These are phyloP conservation scores for Teratosphaeria zuluensis DNA, from an alignment of 2,329 filamentous ascomycete species.

Conservation along the genomic window DNA sequence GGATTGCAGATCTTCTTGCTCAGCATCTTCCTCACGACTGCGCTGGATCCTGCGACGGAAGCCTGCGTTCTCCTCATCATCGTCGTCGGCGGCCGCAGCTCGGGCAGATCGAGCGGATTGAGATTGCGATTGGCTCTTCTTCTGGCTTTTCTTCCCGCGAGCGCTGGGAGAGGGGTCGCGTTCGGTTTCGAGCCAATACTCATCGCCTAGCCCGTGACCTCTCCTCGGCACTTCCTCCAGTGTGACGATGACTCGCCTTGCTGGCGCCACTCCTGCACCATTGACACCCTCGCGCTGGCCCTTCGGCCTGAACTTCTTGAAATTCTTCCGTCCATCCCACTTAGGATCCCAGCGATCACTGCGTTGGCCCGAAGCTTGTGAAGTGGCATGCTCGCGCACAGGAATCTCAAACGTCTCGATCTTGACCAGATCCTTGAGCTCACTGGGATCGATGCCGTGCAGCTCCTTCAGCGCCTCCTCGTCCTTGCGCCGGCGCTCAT, in stretches of 20 bases:
- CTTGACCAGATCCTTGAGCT: constrained; percentile 64
- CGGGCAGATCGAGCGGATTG: constrained; percentile 7
- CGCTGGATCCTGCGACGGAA: constrained; percentile 22
- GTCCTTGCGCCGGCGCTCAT: constrained; percentile 49
- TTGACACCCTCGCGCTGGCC: constrained; percentile 24
- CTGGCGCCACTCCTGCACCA: constrained; percentile 21
- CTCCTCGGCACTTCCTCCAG: constrained; percentile 63
- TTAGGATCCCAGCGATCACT: constrained; percentile 53
- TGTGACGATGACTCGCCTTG: constrained; percentile 54
- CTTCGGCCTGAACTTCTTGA: constrained; percentile 71
- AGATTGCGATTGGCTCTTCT: constrained; percentile 12
- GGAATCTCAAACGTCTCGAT: constrained; percentile 67
- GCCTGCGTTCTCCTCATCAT: constrained; percentile 9
- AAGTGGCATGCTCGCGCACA: constrained; percentile 21
- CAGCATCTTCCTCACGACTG: constrained; percentile 20
- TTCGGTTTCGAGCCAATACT: constrained; percentile 56
- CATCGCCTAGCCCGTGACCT: constrained; percentile 63
- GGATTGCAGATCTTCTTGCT: constrained; percentile 6
- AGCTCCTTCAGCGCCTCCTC: constrained; percentile 52
- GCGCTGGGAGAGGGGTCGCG: constrained; percentile 4
- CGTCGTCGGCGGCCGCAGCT: constrained; percentile 4
- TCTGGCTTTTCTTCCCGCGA: constrained; percentile 10
- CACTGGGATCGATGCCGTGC: constrained; percentile 58
- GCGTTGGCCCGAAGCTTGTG: constrained; percentile 28
- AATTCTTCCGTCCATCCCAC: constrained; percentile 95